Conservation (phyloP, 2,329 filamentous ascomycete species). For the Ascochyta lentis region DNA sequence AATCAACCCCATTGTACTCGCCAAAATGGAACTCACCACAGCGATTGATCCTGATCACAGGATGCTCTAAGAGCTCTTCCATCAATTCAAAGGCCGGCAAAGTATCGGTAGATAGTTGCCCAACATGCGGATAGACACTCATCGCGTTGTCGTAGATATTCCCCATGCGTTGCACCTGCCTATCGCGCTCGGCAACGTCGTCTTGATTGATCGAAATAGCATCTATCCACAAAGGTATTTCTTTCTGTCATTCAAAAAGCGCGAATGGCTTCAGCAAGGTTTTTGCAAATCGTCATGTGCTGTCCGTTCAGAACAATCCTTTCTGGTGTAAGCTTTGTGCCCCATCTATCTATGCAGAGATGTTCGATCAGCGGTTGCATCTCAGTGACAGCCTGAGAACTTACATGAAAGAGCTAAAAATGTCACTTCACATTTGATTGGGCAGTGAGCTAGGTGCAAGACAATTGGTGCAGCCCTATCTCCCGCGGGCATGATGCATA, state of each 20-base stretch:
- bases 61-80: neutral
- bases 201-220: constrained; percentile 21
- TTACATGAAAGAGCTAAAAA: neutral
- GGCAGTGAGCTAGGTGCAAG: neutral
- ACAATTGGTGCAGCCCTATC: constrained; percentile 4
- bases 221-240: constrained; percentile 13
- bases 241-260: neutral
- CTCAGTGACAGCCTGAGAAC: neutral
- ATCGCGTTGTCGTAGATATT: constrained; percentile 16
- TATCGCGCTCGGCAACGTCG: constrained; percentile 12
- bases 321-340: neutral
- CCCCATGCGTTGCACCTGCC: constrained; percentile 17
- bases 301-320: neutral
- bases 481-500: constrained; percentile 14
- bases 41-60: neutral
- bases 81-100: neutral
- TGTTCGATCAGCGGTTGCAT: neutral
- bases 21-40: neutral
- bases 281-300: neutral
- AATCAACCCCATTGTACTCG: too few relatives aligned
- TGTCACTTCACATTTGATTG: neutral
- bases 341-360: neutral
- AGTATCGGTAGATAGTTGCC: too few relatives aligned
- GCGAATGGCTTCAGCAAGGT: neutral
- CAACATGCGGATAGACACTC: constrained; percentile 9